Evolutionary conservation across 2,329 filamentous ascomycete species (phyloP).

Genomic region (Elsinoe arachidis): DNA sequence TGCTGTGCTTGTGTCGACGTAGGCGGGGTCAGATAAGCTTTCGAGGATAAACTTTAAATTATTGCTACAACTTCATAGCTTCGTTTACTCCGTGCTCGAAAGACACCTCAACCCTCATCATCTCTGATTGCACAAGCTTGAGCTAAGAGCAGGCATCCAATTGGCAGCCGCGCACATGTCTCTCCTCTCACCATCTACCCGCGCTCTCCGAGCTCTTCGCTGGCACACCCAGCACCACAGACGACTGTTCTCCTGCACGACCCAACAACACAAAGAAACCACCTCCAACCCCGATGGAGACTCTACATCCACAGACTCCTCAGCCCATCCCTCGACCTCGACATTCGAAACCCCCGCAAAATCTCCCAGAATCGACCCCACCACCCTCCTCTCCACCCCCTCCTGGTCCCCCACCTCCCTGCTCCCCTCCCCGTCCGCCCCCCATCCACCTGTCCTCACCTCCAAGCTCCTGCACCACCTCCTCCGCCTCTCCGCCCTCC

Average conservation of each 20-base stretch:
- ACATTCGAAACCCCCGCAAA: background rate
- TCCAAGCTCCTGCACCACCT: conserved; percentile 69
- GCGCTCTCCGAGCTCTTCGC: background rate
- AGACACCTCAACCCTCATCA: background rate
- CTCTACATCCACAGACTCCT: too few species aligned
- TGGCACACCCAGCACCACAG: background rate
- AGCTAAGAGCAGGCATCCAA: background rate
- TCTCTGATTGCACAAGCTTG: too few species aligned
- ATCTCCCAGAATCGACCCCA: background rate
- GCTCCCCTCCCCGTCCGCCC: conserved; percentile 41
- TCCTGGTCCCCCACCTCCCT: conserved; percentile 78
- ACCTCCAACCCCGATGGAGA: background rate
- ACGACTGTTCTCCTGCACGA: background rate
- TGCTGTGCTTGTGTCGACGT: background rate
- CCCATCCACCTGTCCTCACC: conserved; percentile 42
- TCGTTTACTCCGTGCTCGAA: too few species aligned
- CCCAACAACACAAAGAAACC: background rate
- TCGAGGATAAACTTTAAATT: background rate
- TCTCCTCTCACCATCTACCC: background rate
- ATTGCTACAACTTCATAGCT: background rate
- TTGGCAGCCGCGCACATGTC: background rate
- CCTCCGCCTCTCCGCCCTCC: conserved; percentile 80
- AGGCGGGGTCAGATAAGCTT: background rate
- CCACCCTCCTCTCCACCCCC: conserved; percentile 51
- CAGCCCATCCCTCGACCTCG: too few species aligned